Evolutionary conservation across 345 rosid species (phyloP).

Genomic region (Sisymbrium irio): DNA sequence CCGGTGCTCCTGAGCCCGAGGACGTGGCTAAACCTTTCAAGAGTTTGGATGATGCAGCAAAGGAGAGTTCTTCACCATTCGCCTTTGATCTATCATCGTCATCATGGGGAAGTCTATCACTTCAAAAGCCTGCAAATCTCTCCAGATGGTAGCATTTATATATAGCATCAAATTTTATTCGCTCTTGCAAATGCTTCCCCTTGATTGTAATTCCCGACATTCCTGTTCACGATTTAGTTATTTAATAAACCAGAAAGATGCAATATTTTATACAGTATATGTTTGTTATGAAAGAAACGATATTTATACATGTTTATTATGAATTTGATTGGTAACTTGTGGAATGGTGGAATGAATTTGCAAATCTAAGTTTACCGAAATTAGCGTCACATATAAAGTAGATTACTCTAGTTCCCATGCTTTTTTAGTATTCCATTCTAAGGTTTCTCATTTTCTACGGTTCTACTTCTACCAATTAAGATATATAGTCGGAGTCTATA

Average conservation of each 20-base stretch:
- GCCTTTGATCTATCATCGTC: constrained; percentile 15
- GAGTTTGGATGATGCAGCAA: not conserved
- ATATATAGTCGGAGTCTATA: not conserved
- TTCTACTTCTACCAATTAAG: not conserved
- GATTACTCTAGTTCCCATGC: no score
- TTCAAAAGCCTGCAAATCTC: constrained; percentile 9
- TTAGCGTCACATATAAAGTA: no score
- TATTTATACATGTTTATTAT: not conserved
- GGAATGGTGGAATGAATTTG: not conserved
- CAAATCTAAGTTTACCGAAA: not conserved
- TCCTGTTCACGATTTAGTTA: not conserved
- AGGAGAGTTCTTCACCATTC: constrained; percentile 14
- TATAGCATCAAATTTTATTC: not conserved
- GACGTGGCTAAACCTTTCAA: constrained; percentile 17
- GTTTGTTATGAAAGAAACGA: not conserved
- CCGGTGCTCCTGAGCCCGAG: constrained; percentile 45
- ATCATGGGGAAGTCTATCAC: constrained; percentile 31
- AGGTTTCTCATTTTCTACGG: not conserved
- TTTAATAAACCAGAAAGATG: not conserved
- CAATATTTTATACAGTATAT: not conserved
- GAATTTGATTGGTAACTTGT: not conserved
- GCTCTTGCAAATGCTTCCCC: not conserved
- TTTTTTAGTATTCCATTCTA: not conserved
- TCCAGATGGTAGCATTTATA: constrained; percentile 6
- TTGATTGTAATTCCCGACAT: not conserved